Percentiles rank a stretch among this genome's conserved stretches.
Conservation (phyloP, 1,284 basidiomycete genomes). For the Wallemia ichthyophaga region DNA sequence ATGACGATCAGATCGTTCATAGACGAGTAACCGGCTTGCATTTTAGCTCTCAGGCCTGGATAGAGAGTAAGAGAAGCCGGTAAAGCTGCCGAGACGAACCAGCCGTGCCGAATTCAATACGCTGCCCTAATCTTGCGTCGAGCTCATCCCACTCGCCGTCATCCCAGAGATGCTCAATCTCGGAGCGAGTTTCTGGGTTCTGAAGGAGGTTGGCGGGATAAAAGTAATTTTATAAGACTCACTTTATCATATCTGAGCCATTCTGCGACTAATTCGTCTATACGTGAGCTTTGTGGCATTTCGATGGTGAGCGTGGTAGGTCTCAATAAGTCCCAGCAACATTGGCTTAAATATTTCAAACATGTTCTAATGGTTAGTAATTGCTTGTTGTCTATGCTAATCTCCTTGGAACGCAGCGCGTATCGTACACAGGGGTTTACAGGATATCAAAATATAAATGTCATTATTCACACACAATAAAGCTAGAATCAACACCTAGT, state of each 20-base stretch:
- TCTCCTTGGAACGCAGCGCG: no score
- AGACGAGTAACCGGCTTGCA: slow-evolving; percentile 55
- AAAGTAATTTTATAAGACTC: slow-evolving; percentile 3
- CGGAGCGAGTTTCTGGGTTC: slow-evolving; percentile 26
- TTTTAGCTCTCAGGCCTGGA: slow-evolving; percentile 38
- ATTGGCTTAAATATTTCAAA: no score
- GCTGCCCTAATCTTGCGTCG: slow-evolving; percentile 28
- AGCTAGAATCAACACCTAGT: no score
- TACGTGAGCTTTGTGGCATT: slow-evolving; percentile 3
- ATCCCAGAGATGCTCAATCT: slow-evolving; percentile 26
- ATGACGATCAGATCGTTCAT: slow-evolving; percentile 64
- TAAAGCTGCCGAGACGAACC: slow-evolving; percentile 19
- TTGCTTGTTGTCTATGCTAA: no score
- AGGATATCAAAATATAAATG: no score
- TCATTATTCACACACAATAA: no score
- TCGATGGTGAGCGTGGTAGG: no score
- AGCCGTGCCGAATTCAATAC: slow-evolving; percentile 61
- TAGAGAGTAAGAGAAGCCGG: background rate
- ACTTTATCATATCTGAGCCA: slow-evolving; percentile 29
- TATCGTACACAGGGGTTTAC: no score
- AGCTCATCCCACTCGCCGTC: slow-evolving; percentile 22
- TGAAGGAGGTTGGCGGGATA: background rate
- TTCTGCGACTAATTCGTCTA: slow-evolving; percentile 23
- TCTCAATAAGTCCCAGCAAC: no score
- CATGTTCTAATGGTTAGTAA: no score